phyloP scores from a whole-genome alignment of 768 basidiomycete species.

The Lactarius indigo region DNA sequence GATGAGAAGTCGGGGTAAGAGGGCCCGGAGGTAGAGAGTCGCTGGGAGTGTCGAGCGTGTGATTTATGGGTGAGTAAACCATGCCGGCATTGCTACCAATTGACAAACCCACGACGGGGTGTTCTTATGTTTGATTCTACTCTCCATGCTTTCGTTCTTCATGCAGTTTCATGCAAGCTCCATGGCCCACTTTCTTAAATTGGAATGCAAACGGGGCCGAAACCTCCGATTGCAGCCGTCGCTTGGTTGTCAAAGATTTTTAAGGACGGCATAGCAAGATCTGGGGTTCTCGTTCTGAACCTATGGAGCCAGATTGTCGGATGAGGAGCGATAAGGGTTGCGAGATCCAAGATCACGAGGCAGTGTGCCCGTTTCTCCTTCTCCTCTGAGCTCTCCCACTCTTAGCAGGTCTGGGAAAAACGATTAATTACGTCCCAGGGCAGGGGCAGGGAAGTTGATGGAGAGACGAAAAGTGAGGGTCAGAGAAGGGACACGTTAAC shows the following conservation, averaged over 20 bases:
- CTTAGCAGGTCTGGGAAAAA: conserved; percentile 12
- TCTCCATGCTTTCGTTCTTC: not conserved
- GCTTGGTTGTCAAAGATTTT: not conserved
- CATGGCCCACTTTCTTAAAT: not conserved
- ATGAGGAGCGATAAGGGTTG: conserved; percentile 18
- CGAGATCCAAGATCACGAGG: conserved; percentile 21
- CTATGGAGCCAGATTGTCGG: conserved; percentile 16
- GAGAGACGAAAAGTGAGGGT: not conserved
- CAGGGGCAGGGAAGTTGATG: not conserved
- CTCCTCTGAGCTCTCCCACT: not conserved
- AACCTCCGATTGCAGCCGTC: conserved; percentile 6
- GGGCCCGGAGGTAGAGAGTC: conserved; percentile 7
- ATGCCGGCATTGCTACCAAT: conserved; percentile 9
- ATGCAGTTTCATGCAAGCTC: not conserved
- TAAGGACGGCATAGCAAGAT: conserved; percentile 3
- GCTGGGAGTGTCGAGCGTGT: not conserved
- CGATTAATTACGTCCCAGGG: conserved; percentile 18
- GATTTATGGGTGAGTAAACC: conserved; percentile 4
- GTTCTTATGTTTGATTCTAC: not conserved
- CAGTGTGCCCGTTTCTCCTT: conserved; percentile 8
- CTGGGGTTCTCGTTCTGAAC: conserved; percentile 13
- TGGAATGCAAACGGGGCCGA: not conserved
- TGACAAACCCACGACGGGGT: not conserved
- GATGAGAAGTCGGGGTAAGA: conserved; percentile 1
- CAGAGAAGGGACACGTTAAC: conserved; percentile 5